Evolutionary conservation across 805 yeast species (phyloP).

Genomic region (Barnettozyma siamensis): DNA sequence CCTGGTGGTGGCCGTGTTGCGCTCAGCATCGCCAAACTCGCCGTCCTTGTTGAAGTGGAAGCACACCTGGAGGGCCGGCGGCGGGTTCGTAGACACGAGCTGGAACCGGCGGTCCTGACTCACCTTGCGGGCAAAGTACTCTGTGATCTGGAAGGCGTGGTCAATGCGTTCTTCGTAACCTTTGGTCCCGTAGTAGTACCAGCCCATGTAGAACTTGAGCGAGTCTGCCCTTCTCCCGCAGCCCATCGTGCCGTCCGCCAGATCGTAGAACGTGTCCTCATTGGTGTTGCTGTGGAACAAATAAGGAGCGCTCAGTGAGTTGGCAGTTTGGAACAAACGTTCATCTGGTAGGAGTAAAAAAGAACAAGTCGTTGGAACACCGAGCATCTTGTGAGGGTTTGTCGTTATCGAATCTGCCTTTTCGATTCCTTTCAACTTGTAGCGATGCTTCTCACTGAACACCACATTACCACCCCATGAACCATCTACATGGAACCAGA

Average conservation of each 20-base stretch:
- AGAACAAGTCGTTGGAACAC: slow-evolving; percentile 76
- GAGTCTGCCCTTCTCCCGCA: slow-evolving; percentile 86
- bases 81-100: slow-evolving; percentile 50
- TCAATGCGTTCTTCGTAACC: slow-evolving; percentile 67
- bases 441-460: slow-evolving; percentile 45
- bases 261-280: slow-evolving; percentile 55
- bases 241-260: slow-evolving; percentile 90
- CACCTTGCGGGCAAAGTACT: slow-evolving; percentile 51
- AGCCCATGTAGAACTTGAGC: slow-evolving; percentile 67
- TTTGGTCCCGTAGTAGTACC: slow-evolving; percentile 70
- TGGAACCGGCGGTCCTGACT: slow-evolving; percentile 36
- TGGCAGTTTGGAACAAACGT: slow-evolving; percentile 58
- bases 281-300: slow-evolving; percentile 58
- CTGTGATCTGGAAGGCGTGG: slow-evolving; percentile 62
- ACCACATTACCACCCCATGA: slow-evolving; percentile 89
- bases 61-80: slow-evolving; percentile 81
- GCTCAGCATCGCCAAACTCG: slow-evolving; percentile 23
- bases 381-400: slow-evolving; percentile 85
- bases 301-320: slow-evolving; percentile 76
- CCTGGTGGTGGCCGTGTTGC: slow-evolving; percentile 54
- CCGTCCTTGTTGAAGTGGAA: slow-evolving; percentile 59
- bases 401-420: slow-evolving; percentile 71
- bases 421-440: slow-evolving; percentile 52
- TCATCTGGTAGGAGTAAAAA: slow-evolving; percentile 70
- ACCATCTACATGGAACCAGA: slow-evolving; percentile 84